A percentile compares a stretch with the other conserved stretches of the same genome.
These are phyloP conservation scores for Serendipita sp. DNA, from an alignment of 768 basidiomycete species.

Conservation along the genomic window DNA sequence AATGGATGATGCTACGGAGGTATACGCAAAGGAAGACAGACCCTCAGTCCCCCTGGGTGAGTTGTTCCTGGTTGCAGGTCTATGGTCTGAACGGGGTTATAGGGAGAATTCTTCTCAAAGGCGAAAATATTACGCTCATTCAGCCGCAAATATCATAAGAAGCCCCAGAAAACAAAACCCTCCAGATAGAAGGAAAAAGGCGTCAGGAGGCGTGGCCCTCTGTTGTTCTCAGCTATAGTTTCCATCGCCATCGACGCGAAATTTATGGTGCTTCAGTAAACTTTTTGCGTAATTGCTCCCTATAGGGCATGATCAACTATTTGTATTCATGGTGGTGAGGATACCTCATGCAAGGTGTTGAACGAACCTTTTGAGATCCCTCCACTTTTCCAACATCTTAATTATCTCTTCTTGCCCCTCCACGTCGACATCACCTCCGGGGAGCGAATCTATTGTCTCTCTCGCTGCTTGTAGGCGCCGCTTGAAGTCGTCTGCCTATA, in stretches of 20 bases:
- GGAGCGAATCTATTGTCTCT: background rate
- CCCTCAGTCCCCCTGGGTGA: conserved; percentile 49
- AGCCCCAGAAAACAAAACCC: background rate
- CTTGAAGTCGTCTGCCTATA: background rate
- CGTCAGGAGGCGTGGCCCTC: background rate
- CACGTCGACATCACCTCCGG: background rate
- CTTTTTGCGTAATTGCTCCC: background rate
- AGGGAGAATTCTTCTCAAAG: conserved; percentile 94
- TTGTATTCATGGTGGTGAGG: too few relatives aligned
- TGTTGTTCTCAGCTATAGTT: background rate
- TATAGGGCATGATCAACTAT: background rate
- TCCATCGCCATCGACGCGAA: background rate
- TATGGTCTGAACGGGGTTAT: conserved; percentile 4
- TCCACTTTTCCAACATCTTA: conserved; percentile 5
- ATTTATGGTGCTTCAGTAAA: background rate
- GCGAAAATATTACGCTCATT: conserved; percentile 97
- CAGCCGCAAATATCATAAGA: conserved; percentile 29
- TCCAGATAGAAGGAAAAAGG: background rate
- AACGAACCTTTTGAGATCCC: background rate
- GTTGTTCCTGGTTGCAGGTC: conserved; percentile 5
- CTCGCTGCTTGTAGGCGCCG: background rate
- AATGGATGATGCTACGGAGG: conserved; percentile 82
- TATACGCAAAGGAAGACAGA: conserved; percentile 75
- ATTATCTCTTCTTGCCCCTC: background rate
- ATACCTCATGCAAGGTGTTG: background rate